These are phyloP conservation scores for Chamaenerion angustifolium DNA, from an alignment of 345 rosid species.

Conservation along the genomic window DNA sequence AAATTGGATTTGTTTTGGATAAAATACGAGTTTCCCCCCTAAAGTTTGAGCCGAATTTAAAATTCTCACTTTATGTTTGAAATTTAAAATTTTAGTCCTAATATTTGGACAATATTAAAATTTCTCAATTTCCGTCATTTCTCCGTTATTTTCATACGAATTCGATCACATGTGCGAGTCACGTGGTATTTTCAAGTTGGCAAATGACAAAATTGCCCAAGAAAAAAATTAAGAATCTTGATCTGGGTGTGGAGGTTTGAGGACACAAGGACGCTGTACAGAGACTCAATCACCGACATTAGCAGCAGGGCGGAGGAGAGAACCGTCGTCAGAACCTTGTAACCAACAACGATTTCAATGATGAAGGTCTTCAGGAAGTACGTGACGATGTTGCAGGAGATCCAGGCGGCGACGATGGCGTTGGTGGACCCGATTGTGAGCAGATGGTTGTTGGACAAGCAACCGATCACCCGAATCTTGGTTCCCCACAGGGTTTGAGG, in stretches of 20 bases:
- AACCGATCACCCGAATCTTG: conserved; percentile 72
- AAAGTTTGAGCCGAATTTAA: too few species aligned
- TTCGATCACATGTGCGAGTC: too few species aligned
- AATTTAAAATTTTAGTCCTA: too few species aligned
- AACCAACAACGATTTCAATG: conserved; percentile 69
- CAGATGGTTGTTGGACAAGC: conserved; percentile 90
- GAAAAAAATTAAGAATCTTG: too few species aligned
- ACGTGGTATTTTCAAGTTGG: too few species aligned
- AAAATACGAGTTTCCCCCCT: too few species aligned
- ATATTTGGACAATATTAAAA: too few species aligned
- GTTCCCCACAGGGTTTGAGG: conserved; percentile 67
- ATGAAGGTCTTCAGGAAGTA: conserved; percentile 66
- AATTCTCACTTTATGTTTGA: too few species aligned
- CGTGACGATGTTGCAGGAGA: conserved; percentile 64
- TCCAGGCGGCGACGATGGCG: conserved; percentile 77
- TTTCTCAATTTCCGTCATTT: too few species aligned
- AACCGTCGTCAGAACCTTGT: conserved; percentile 83
- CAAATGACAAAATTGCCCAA: too few species aligned
- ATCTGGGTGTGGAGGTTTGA: conserved; percentile 75
- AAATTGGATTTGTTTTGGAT: too few species aligned
- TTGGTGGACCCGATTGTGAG: conserved; percentile 88
- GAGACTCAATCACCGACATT: conserved; percentile 68
- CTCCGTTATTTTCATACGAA: too few species aligned
- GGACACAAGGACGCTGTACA: conserved; percentile 80
- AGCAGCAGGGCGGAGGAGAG: conserved; percentile 75